phyloP scores from a whole-genome alignment of 129 eudicot species.

The Helichrysum umbraculigerum region DNA sequence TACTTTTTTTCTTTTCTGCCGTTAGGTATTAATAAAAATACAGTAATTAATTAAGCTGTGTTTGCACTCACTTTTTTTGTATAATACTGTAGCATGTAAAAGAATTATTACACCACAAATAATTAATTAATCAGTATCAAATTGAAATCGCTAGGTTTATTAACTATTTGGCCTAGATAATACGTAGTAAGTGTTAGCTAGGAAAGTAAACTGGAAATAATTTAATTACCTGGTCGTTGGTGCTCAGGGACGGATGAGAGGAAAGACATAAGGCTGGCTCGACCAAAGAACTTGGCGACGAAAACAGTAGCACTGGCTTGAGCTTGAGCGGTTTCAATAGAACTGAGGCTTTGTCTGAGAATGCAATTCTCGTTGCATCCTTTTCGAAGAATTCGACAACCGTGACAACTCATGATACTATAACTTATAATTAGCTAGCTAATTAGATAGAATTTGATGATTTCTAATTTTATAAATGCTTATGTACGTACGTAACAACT shows the following conservation, averaged over 20 bases:
- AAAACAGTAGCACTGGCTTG: conserved; percentile 62
- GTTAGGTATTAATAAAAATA: too few species aligned
- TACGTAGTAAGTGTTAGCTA: too few species aligned
- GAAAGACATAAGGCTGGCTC: conserved; percentile 41
- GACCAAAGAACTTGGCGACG: conserved; percentile 44
- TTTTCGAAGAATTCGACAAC: conserved; percentile 76
- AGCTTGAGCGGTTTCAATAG: conserved; percentile 61
- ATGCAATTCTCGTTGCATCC: conserved; percentile 83
- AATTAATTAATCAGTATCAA: too few species aligned
- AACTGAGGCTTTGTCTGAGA: conserved; percentile 53
- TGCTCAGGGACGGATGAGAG: conserved; percentile 36
- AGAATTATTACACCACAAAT: too few species aligned
- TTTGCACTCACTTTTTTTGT: too few species aligned
- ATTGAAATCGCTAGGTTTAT: too few species aligned
- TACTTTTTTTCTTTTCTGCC: too few species aligned
- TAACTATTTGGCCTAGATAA: too few species aligned
- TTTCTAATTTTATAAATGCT: too few species aligned
- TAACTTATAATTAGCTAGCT: background rate
- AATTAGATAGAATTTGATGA: too few species aligned
- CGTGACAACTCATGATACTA: conserved; percentile 70
- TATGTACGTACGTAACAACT: background rate
- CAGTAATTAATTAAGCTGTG: too few species aligned
- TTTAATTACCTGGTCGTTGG: conserved; percentile 39
- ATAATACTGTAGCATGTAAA: too few species aligned
- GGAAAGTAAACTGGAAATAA: background rate